Conservation (phyloP, 352 stramenopile genomes). For the Pythium apleroticum region DNA sequence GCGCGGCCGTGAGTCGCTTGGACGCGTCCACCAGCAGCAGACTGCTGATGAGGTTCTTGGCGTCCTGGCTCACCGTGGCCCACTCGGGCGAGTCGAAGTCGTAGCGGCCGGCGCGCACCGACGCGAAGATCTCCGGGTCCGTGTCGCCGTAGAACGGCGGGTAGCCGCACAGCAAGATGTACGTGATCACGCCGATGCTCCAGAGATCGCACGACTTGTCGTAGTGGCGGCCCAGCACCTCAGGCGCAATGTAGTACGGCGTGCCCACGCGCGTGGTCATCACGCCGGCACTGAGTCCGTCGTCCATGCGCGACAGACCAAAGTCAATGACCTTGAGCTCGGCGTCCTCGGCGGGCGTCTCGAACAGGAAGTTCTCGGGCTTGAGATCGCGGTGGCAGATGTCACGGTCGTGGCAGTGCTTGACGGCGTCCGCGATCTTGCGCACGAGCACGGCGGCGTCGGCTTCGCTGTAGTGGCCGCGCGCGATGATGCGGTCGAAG, state of each 20-base stretch:
- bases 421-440: slow-evolving; percentile 96
- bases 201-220: slow-evolving; percentile 97
- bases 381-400: slow-evolving; percentile 99
- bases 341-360: slow-evolving; percentile 84
- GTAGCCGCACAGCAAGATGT: slow-evolving; percentile 95
- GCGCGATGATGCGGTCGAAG: slow-evolving; percentile 92
- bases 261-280: slow-evolving; percentile 97
- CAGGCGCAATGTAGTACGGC: slow-evolving; percentile 94
- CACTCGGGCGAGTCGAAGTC: slow-evolving; percentile 88
- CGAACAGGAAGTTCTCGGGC: slow-evolving; percentile 97
- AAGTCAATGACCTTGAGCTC: slow-evolving; percentile 99
- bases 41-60: slow-evolving; percentile 95
- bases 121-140: slow-evolving; percentile 89
- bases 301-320: slow-evolving; percentile 92
- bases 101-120: slow-evolving; percentile 73
- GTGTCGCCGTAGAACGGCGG: slow-evolving; percentile 96
- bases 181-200: slow-evolving; percentile 95
- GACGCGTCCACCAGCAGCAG: slow-evolving; percentile 92
- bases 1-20: slow-evolving; percentile 90
- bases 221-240: slow-evolving; percentile 94
- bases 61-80: slow-evolving; percentile 77
- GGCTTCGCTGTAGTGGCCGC: slow-evolving; percentile 95
- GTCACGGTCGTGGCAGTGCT: slow-evolving; percentile 97
- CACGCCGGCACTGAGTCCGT: slow-evolving; percentile 70
- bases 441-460: slow-evolving; percentile 95